Conservation (phyloP, 768 basidiomycete species). For the Multifurca ochricompacta region DNA sequence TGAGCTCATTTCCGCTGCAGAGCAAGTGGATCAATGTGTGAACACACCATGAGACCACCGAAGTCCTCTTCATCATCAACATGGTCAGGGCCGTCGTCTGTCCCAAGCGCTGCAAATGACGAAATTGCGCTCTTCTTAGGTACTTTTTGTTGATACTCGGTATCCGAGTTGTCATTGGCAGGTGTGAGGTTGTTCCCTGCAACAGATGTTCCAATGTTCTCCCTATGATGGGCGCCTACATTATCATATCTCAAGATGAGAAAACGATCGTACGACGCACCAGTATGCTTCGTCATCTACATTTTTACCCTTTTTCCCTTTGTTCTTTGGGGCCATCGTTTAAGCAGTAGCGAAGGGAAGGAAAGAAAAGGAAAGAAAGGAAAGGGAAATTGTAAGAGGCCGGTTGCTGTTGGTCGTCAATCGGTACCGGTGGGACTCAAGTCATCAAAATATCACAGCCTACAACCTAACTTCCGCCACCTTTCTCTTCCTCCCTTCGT, state of each 20-base stretch:
- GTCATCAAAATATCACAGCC: no score
- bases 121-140: slow-evolving; percentile 37
- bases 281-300: slow-evolving; percentile 78
- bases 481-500: no score
- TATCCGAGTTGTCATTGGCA: slow-evolving; percentile 33
- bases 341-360: background rate
- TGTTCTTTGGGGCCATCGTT: slow-evolving; percentile 57
- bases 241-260: slow-evolving; percentile 17
- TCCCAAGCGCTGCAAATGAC: slow-evolving; percentile 41
- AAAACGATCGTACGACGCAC: slow-evolving; percentile 32
- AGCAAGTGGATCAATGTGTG: background rate
- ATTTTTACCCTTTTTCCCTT: slow-evolving; percentile 85
- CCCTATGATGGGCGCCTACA: slow-evolving; percentile 35
- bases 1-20: background rate
- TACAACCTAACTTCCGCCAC: no score
- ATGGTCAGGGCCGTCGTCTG: slow-evolving; percentile 35
- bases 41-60: slow-evolving; percentile 67
- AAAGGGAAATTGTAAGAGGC: background rate
- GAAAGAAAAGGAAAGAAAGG: background rate
- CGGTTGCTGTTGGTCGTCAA: no score
- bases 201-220: slow-evolving; percentile 53
- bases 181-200: slow-evolving; percentile 33
- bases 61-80: slow-evolving; percentile 52
- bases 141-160: slow-evolving; percentile 30
- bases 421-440: no score